These are phyloP conservation scores for Candida palmyrensis DNA, from an alignment of 805 yeast species.

Conservation along the genomic window DNA sequence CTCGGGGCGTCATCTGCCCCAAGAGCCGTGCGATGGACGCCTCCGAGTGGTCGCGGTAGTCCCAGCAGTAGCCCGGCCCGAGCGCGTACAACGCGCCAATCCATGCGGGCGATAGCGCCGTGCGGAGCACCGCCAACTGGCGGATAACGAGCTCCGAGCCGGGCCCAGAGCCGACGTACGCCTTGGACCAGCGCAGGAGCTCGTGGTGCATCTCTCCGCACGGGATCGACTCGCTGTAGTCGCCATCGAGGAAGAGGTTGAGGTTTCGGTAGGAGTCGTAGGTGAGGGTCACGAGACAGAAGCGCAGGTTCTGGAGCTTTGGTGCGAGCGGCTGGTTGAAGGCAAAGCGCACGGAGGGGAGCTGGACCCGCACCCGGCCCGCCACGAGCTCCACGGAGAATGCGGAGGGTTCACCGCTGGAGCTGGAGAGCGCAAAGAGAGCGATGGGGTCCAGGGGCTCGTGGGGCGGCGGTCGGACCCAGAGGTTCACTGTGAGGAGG, in stretches of 20 bases:
- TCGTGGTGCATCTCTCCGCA: constrained; percentile 26
- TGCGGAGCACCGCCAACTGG: constrained; percentile 36
- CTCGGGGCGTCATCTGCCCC: constrained; percentile 34
- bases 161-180: constrained; percentile 18
- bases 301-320: constrained; percentile 15
- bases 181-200: constrained; percentile 28
- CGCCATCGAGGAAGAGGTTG: constrained; percentile 46
- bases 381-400: constrained; percentile 25
- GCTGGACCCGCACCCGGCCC: constrained; percentile 26
- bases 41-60: constrained; percentile 30
- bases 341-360: constrained; percentile 22
- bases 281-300: constrained; percentile 30
- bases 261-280: constrained; percentile 33
- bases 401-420: constrained; percentile 15
- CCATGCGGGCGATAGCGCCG: constrained; percentile 45
- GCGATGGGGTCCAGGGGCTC: too few relatives aligned
- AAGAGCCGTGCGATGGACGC: constrained; percentile 35
- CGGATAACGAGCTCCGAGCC: constrained; percentile 24
- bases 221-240: constrained; percentile 40
- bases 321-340: constrained; percentile 23
- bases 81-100: constrained; percentile 40
- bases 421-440: too few relatives aligned
- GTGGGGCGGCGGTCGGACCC: too few relatives aligned
- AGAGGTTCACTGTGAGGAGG: too few relatives aligned
- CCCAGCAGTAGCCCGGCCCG: constrained; percentile 45